These are phyloP conservation scores for Picea sitchensis DNA, from an alignment of 75 land plant species.

Conservation along the genomic window DNA sequence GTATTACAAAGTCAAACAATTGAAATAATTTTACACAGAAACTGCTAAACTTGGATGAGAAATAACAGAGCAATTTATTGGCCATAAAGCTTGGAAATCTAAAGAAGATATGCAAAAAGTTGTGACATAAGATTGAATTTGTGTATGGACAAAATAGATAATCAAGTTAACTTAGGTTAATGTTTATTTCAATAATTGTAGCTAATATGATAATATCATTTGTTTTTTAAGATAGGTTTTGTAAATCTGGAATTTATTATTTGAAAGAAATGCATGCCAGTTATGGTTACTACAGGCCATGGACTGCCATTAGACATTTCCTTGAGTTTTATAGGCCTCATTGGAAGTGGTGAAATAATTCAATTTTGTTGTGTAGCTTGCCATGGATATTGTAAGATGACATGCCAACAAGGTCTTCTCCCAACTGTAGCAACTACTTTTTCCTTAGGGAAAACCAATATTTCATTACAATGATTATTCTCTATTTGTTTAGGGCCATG, in stretches of 20 bases:
- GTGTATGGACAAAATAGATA: background rate
- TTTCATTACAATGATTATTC: background rate
- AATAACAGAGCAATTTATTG: background rate
- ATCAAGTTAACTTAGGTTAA: background rate
- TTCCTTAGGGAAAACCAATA: background rate
- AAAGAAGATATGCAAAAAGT: background rate
- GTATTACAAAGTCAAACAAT: background rate
- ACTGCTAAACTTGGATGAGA: background rate
- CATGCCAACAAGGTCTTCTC: background rate
- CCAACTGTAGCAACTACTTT: background rate
- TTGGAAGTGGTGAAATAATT: background rate
- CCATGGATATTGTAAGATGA: background rate
- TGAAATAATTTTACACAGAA: background rate
- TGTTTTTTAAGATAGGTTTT: background rate
- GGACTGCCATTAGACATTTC: background rate
- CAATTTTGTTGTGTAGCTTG: background rate
- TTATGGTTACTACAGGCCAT: background rate
- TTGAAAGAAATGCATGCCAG: background rate
- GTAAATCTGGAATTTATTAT: background rate
- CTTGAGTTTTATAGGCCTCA: background rate
- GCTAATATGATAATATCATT: background rate
- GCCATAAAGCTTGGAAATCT: background rate
- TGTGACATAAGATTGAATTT: background rate
- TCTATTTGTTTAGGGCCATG: background rate
- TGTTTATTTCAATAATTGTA: background rate